phyloP scores from a whole-genome alignment of 768 basidiomycete species.

The Holtermanniella nyarrowii region DNA sequence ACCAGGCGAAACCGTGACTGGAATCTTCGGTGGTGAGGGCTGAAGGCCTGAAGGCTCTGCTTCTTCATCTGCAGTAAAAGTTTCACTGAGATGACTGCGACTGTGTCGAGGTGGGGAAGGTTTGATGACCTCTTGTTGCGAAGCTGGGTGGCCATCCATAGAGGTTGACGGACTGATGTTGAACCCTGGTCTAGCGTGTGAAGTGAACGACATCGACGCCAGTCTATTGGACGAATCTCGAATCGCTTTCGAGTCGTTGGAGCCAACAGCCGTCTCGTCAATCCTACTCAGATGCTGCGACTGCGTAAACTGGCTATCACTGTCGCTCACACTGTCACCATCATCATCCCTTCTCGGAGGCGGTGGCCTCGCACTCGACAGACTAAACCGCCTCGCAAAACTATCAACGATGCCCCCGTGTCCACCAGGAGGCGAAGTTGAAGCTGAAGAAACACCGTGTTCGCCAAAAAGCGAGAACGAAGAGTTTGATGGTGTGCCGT shows the following conservation, averaged over 20 bases:
- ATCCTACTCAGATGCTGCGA: not conserved
- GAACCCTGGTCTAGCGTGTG: no score
- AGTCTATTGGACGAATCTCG: slow-evolving; percentile 33
- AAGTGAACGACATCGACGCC: slow-evolving; percentile 26
- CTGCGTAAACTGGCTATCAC: not conserved
- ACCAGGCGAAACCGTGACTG: slow-evolving; percentile 9
- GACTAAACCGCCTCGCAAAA: slow-evolving; percentile 2
- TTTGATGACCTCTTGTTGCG: not conserved
- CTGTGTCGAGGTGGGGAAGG: slow-evolving; percentile 2
- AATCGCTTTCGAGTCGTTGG: slow-evolving; percentile 21
- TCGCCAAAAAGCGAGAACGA: slow-evolving; percentile 11
- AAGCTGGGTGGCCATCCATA: slow-evolving; percentile 9
- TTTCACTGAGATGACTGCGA: slow-evolving; percentile 17
- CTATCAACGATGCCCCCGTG: slow-evolving; percentile 4
- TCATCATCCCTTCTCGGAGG: not conserved
- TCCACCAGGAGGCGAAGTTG: slow-evolving; percentile 5
- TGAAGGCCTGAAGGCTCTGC: slow-evolving; percentile 1
- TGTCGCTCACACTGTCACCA: not conserved
- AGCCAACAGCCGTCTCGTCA: not conserved
- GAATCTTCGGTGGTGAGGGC: slow-evolving; percentile 6
- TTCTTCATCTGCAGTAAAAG: not conserved
- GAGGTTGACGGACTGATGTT: no score
- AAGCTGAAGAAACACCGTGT: not conserved
- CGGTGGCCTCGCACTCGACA: not conserved
- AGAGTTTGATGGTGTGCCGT: slow-evolving; percentile 8